phyloP scores from a whole-genome alignment of 257 asterid genomes.

The Scutellaria baicalensis region DNA sequence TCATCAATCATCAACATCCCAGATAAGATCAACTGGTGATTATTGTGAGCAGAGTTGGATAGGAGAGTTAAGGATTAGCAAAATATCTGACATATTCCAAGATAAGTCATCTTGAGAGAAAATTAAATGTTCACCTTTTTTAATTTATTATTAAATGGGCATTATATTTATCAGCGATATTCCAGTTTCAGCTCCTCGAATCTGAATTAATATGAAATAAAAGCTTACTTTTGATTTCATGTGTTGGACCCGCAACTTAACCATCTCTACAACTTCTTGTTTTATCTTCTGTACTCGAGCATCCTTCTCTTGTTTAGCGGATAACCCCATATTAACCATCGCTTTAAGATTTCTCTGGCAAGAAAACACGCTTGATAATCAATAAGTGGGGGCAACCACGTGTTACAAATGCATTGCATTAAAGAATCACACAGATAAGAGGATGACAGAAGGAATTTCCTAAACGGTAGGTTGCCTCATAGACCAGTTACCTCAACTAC shows the following conservation, averaged over 20 bases:
- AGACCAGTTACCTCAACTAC: neutral
- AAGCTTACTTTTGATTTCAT: slow-evolving; percentile 65
- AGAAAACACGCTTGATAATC: neutral
- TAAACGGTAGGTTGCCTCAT: neutral
- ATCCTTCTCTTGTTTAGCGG: slow-evolving; percentile 84
- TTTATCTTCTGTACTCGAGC: slow-evolving; percentile 58
- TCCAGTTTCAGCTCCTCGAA: slow-evolving; percentile 10
- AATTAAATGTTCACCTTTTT: neutral
- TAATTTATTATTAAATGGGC: neutral
- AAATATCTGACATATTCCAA: neutral
- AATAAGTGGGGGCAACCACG: neutral
- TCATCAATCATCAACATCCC: slow-evolving; percentile 3
- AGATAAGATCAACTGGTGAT: neutral
- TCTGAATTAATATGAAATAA: neutral
- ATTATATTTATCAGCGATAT: neutral
- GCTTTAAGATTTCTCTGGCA: slow-evolving; percentile 66
- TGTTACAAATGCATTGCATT: neutral
- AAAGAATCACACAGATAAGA: neutral
- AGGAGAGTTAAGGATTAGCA: neutral
- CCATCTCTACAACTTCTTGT: slow-evolving; percentile 79
- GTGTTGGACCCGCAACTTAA: slow-evolving; percentile 39
- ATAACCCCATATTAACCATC: slow-evolving; percentile 61
- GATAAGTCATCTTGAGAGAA: neutral
- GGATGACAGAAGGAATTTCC: neutral
- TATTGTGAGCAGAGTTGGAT: neutral